Percentiles rank a stretch among this genome's conserved stretches.
phyloP scores from a whole-genome alignment of 805 yeast species.

The Ogataea nitratoaversa region DNA sequence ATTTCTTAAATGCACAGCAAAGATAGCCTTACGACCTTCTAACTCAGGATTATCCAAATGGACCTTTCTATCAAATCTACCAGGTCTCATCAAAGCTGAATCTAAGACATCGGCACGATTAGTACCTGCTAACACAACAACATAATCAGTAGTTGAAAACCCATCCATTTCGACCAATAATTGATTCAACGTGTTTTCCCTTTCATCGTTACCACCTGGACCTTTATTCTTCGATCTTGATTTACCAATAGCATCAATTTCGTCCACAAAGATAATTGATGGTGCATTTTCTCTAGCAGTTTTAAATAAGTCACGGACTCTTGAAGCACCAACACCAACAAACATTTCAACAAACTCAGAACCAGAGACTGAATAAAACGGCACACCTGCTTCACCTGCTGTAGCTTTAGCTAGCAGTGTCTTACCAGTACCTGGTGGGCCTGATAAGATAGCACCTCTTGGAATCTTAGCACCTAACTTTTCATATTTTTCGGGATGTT shows the following conservation, averaged over 20 bases:
- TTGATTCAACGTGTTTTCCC: slow-evolving; percentile 90
- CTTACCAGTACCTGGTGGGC: slow-evolving; percentile 98
- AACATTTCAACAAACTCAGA: slow-evolving; percentile 97
- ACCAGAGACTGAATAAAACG: slow-evolving; percentile 86
- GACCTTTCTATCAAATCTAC: slow-evolving; percentile 89
- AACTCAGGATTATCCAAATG: slow-evolving; percentile 83
- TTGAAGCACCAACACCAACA: slow-evolving; percentile 93
- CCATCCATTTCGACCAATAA: slow-evolving; percentile 95
- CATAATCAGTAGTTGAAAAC: slow-evolving; percentile 80
- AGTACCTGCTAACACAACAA: slow-evolving; percentile 92
- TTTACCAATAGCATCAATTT: slow-evolving; percentile 94
- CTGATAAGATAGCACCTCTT: slow-evolving; percentile 89
- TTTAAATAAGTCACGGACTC: slow-evolving; percentile 89
- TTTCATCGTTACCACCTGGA: slow-evolving; percentile 86
- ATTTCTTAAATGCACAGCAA: slow-evolving; percentile 70
- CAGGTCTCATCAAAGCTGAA: slow-evolving; percentile 87
- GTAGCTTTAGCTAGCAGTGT: slow-evolving; percentile 90
- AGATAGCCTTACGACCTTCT: slow-evolving; percentile 84
- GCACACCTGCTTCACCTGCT: slow-evolving; percentile 96
- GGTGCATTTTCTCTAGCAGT: slow-evolving; percentile 91
- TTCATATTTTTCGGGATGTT: slow-evolving; percentile 81
- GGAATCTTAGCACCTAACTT: slow-evolving; percentile 91
- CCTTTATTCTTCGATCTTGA: slow-evolving; percentile 64
- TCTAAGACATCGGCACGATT: slow-evolving; percentile 90
- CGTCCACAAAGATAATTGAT: slow-evolving; percentile 86